Evolutionary conservation across 2,329 filamentous ascomycete genomes (phyloP), one percentile per base, ranked within the genome.

Genomic region (Talaromyces atroroseus): DNA sequence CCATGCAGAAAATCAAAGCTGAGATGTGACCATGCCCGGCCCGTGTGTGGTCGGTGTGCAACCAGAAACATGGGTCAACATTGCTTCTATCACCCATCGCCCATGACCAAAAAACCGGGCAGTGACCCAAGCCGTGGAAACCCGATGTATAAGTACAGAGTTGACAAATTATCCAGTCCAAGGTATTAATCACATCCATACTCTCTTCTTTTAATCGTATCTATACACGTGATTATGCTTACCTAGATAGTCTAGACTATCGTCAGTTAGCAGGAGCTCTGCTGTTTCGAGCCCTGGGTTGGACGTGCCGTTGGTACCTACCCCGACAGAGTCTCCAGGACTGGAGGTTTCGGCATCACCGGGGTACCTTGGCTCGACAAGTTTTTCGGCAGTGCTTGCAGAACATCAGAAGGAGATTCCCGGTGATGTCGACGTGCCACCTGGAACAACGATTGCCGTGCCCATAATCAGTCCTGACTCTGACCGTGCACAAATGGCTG

Each of bases 21-120:
- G 42, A 67, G 66, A 53, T 73, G 70, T 57, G 69, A 71, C 48
- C 70, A 73, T 57, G 64, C 62, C 6, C 61, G 66, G 44, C 71
- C 71, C 2, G 61, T 71, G 6, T 73, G 57, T 47, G 57, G 52
- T 32, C 57, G 57, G 11, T 58, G 57, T 18, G 40, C 47, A 11
- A 42, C 57, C 16, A 70, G 68, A 49, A 64, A 66, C 26, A 68
- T 69, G 46, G 58, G 52, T 7, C 61, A 66, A 18, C 61, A 63
- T 57, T 73, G 71, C 49, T 70, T 70, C 47, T 72, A 73, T 51
- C 71, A 73, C 57, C 71, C 71, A 49, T 68, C 71, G 5, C 71
- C 70, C 4, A 73, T 73, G 71, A 72, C 70, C 20, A 71, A 65
- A 29, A 60, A 62, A 26, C 54, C 52, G 24, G 24, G 20, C 10